Evolutionary conservation across 768 basidiomycete species (phyloP).

Genomic region (Trametes maxima): DNA sequence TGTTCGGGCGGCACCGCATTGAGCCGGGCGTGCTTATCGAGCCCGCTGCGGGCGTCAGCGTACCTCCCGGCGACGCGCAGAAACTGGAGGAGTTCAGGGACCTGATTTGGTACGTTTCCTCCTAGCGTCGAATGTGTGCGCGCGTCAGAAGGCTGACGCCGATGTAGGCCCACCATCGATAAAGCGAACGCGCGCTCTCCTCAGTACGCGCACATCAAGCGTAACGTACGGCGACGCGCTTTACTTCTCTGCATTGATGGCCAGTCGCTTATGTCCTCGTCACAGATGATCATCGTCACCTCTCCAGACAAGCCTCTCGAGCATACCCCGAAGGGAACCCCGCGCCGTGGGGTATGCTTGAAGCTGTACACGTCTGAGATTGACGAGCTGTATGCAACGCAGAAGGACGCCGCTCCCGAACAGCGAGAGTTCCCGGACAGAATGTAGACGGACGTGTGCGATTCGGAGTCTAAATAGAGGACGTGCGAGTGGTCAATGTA

Average conservation of each 20-base stretch:
- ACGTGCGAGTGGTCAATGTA: too few relatives aligned
- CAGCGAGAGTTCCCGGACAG: constrained; percentile 2
- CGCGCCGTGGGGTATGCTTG: constrained; percentile 44
- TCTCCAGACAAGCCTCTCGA: constrained; percentile 45
- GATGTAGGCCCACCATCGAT: constrained; percentile 33
- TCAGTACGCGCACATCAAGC: constrained; percentile 30
- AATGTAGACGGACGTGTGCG: neutral
- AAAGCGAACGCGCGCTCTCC: constrained; percentile 31
- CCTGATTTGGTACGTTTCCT: constrained; percentile 11
- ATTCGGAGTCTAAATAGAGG: too few relatives aligned
- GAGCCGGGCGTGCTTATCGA: constrained; percentile 30
- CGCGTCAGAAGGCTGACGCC: neutral
- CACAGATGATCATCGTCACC: constrained; percentile 54
- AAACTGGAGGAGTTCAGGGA: constrained; percentile 6
- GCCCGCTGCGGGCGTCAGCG: constrained; percentile 14
- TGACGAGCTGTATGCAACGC: constrained; percentile 39
- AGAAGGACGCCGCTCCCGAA: neutral
- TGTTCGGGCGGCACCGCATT: constrained; percentile 29
- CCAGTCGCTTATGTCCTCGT: constrained; percentile 37
- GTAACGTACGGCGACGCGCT: constrained; percentile 19
- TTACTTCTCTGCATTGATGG: too few relatives aligned
- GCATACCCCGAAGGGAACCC: constrained; percentile 50
- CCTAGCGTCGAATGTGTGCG: neutral
- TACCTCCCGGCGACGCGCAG: constrained; percentile 9
- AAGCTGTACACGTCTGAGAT: constrained; percentile 48